Base-by-base conservation (phyloP, 441 rosid species). In the Breynia disticha region DNA sequence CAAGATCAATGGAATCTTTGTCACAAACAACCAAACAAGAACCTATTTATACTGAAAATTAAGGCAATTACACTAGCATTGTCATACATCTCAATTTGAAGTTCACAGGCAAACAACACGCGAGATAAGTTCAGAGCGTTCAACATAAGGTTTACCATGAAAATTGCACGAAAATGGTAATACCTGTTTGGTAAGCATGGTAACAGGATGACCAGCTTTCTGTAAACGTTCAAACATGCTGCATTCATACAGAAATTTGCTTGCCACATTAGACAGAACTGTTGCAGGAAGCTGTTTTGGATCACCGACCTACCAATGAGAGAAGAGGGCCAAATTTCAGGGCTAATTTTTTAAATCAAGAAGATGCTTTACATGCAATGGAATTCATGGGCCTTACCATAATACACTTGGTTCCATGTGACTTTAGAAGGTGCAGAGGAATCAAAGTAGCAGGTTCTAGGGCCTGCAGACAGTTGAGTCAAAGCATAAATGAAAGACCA, bases 171-270 rank as follows among this genome's bases (percentile, higher is more conserved):
- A 39, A 39, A 39, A 39, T 39, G 15, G 14, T 13, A 24, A n/a
- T 64, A 90, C 99, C 95, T 94, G 99, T 57, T 83, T 79, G 48
- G 95, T 87, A 70, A 94, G 97, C 96, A 94, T 90, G 55, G 79
- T 75, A 68, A 94, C 95, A 58, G 94, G 91, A 72, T 87, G 75
- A 54, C 97, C 96, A 64, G 97, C 99, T 70, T 77, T 85, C 70
- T 94, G 99, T 58, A 94, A 67, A 46, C 99, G 97, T 77, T 94
- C 99, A 75, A 94, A 94, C 99, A 94, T 94, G 81, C 99, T 94
- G 79, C 99, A 94, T 43, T 85, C 83, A 51, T 75, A 94, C 49
- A 76, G 71, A 69, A 73, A 87, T 74, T 90, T 90, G 81, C 99
- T 87, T n/a, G 97, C 99, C 65, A 82, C 65, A 62, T 78, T 85